Evolutionary conservation across 2,329 filamentous ascomycete species (phyloP), one percentile per base, ranked within the genome.

Genomic region (Fusarium odoratissimum): DNA sequence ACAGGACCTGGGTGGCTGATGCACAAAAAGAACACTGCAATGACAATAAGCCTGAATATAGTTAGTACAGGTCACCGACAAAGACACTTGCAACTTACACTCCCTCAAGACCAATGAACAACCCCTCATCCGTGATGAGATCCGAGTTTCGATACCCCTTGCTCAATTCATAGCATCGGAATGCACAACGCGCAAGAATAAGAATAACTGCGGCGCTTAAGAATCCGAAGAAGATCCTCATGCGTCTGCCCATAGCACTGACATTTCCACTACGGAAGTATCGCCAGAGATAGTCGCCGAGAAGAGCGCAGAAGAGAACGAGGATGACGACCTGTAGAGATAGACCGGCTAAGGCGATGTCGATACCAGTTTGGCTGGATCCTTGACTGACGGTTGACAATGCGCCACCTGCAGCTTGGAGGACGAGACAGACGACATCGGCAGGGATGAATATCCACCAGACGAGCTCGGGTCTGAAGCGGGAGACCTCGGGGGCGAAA

Each of bases 81-180:
- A 8, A 8, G 2, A 6, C 5, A 5, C 35, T 30, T 9, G 17
- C 62, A 3, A 79, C 82, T 72, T 76, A 84, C 83, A 82, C 82
- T 79, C 86, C 86, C 80, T 90, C 88, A 1, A 90, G 81, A 0
- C 80, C 85, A 68, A 89, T 88, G 68, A 90, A 90, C 5, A 86
- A 76, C 0, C 78, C 79, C 75, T 90, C 80, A 44, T 89, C 76
- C 8, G 82, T 82, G 44, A 91, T 88, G 61, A 91, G 79, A 10
- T 83, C 78, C 0, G 89, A 90, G 31, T 79, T 44, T 9, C 76
- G 83, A 82, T 90, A 93, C 3, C 91, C 91, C 42, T 90, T 82
- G 68, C 86, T 88, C 67, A 93, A 79, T 80, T 93, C 91, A 14
- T 89, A 89, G 45, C 91, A 89, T 60, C 91, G 86, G 78, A 90